Percentiles rank a stretch among this genome's conserved stretches.
Evolutionary conservation across 2,329 filamentous ascomycete genomes (phyloP).

Genomic region (Sarocladiaceae sp.): DNA sequence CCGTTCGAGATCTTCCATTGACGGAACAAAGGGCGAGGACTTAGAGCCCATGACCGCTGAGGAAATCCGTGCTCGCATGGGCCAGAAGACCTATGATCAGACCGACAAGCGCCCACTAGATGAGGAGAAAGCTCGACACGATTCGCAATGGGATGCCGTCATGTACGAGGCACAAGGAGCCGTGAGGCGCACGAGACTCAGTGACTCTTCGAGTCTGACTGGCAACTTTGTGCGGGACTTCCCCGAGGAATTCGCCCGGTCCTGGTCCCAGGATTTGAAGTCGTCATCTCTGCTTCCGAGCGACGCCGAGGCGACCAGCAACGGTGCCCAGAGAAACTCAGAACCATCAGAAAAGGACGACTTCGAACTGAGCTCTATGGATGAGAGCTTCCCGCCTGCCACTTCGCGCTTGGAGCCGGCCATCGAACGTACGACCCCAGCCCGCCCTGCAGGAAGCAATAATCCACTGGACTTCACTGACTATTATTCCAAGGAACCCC

Average conservation of each 20-base stretch:
- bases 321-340: not conserved
- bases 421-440: slow-evolving; percentile 19
- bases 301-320: not conserved
- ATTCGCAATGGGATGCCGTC: slow-evolving; percentile 11
- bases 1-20: slow-evolving; percentile 14
- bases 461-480: slow-evolving; percentile 23
- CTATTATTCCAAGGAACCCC: slow-evolving; percentile 36
- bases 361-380: slow-evolving; percentile 30
- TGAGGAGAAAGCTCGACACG: slow-evolving; percentile 13
- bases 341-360: slow-evolving; percentile 19
- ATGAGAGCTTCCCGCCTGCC: slow-evolving; percentile 32
- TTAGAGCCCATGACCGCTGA: slow-evolving; percentile 22
- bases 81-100: slow-evolving; percentile 20
- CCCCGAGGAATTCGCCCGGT: slow-evolving; percentile 41
- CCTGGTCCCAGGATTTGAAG: slow-evolving; percentile 30
- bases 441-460: slow-evolving; percentile 1
- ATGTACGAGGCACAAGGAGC: slow-evolving; percentile 9
- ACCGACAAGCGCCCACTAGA: slow-evolving; percentile 14
- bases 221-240: slow-evolving; percentile 46
- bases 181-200: not conserved
- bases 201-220: slow-evolving; percentile 23
- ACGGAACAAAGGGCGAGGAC: slow-evolving; percentile 13
- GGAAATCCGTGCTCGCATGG: slow-evolving; percentile 24
- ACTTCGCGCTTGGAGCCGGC: slow-evolving; percentile 22
- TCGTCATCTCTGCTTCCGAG: slow-evolving; percentile 20